Evolutionary conservation across 805 yeast genomes (phyloP).

Genomic region (Pichia rugopelliculosa): DNA sequence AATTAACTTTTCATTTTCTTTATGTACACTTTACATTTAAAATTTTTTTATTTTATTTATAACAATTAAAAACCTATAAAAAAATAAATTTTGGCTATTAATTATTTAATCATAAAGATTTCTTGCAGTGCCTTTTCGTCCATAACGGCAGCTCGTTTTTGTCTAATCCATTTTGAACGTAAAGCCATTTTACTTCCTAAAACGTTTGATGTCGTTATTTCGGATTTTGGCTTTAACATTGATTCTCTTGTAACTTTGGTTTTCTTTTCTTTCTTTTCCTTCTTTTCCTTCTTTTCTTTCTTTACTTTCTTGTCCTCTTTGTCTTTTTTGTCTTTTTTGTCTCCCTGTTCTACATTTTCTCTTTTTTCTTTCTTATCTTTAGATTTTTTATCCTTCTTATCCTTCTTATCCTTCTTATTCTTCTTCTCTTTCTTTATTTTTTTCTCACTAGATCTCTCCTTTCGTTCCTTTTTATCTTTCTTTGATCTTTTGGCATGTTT

Average conservation of each 20-base stretch:
- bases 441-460: conserved; percentile 26
- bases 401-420: conserved; percentile 19
- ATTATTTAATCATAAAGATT: conserved; percentile 71
- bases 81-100: too few relatives aligned
- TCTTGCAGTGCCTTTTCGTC: conserved; percentile 86
- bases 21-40: not conserved
- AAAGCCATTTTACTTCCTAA: conserved; percentile 58
- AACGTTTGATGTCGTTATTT: conserved; percentile 22
- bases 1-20: not conserved
- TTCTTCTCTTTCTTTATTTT: conserved; percentile 24
- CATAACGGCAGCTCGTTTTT: conserved; percentile 85
- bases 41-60: not conserved
- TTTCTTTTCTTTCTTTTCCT: conserved; percentile 24
- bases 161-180: conserved; percentile 81
- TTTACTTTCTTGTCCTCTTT: conserved; percentile 21
- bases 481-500: conserved; percentile 11
- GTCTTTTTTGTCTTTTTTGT: conserved; percentile 7
- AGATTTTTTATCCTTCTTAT: conserved; percentile 21
- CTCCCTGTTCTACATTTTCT: conserved; percentile 12
- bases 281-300: conserved; percentile 22
- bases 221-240: conserved; percentile 33
- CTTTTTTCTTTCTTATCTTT: conserved; percentile 24
- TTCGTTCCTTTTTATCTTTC: conserved; percentile 21
- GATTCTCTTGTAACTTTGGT: conserved; percentile 33
- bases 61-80: not conserved